A percentile compares a stretch with the other conserved stretches of the same genome.
phyloP scores from a whole-genome alignment of 1,284 basidiomycete genomes.

The Bjerkandera adusta region DNA sequence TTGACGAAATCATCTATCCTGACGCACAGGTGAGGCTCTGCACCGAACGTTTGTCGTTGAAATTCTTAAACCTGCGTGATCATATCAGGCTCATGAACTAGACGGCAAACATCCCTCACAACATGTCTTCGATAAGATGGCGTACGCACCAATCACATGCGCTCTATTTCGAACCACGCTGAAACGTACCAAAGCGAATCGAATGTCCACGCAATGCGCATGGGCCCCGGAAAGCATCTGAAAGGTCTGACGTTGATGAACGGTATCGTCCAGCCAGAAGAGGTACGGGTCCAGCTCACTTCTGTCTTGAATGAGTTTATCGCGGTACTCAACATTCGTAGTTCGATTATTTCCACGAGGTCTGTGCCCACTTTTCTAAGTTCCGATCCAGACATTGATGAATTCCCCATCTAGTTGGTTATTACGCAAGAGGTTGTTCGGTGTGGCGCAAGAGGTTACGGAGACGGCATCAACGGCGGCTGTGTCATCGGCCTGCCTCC shows the following conservation, averaged over 20 bases:
- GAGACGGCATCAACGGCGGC: constrained; percentile 62
- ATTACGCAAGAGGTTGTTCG: constrained; percentile 86
- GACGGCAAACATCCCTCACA: constrained; percentile 74
- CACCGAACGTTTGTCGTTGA: no score
- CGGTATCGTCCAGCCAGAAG: constrained; percentile 83
- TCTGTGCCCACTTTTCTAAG: constrained; percentile 22
- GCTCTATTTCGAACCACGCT: not conserved
- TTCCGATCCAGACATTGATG: not conserved
- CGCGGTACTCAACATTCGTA: constrained; percentile 13
- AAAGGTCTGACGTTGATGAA: constrained; percentile 80
- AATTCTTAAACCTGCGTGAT: no score
- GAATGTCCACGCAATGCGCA: constrained; percentile 85
- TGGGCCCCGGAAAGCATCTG: constrained; percentile 86
- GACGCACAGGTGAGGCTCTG: constrained; percentile 41
- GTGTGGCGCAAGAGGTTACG: constrained; percentile 59
- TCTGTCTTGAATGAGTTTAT: not conserved
- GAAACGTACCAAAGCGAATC: constrained; percentile 42
- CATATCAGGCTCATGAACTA: constrained; percentile 59
- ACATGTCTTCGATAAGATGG: constrained; percentile 67
- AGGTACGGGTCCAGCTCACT: constrained; percentile 42
- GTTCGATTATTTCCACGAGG: constrained; percentile 85
- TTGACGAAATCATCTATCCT: constrained; percentile 48
- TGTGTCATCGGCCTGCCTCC: constrained; percentile 35
- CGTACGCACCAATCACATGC: constrained; percentile 40
- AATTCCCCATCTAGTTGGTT: constrained; percentile 50